Conservation (phyloP, 768 basidiomycete species). For the Gymnopilus junonius region DNA sequence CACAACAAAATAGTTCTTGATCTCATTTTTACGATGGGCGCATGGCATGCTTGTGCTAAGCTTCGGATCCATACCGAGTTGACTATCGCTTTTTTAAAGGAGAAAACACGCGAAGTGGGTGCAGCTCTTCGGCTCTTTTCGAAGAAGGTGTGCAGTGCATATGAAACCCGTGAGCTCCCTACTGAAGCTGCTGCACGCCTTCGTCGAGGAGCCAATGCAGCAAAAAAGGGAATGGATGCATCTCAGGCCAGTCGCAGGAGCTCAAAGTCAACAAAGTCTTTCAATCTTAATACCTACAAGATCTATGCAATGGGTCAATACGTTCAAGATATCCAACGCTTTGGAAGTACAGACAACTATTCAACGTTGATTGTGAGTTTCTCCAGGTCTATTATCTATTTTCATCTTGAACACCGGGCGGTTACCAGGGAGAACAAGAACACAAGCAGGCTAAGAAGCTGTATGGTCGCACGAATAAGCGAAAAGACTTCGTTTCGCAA, state of each 20-base stretch:
- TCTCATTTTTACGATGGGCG: slow-evolving; percentile 10
- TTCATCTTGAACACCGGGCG: background rate
- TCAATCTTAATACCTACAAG: slow-evolving; percentile 38
- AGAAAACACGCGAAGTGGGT: slow-evolving; percentile 2
- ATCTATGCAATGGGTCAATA: slow-evolving; percentile 39
- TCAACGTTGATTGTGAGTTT: slow-evolving; percentile 38
- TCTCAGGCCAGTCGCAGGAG: background rate
- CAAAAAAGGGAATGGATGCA: background rate
- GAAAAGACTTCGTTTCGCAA: background rate
- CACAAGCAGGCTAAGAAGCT: slow-evolving; percentile 15
- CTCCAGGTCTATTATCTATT: background rate
- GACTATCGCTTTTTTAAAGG: background rate
- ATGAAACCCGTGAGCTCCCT: slow-evolving; percentile 10
- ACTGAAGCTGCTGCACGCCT: slow-evolving; percentile 13
- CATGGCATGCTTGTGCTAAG: slow-evolving; percentile 18
- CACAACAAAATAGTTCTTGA: slow-evolving; percentile 19
- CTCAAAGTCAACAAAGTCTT: slow-evolving; percentile 6
- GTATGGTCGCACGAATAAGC: slow-evolving; percentile 14
- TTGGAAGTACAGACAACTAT: slow-evolving; percentile 41
- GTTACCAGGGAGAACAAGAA: slow-evolving; percentile 16
- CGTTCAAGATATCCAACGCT: slow-evolving; percentile 19
- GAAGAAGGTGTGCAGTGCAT: background rate
- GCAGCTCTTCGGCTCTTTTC: background rate
- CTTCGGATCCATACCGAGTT: slow-evolving; percentile 17
- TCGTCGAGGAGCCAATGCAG: background rate